Base-by-base conservation (phyloP, 495 filamentous ascomycete species). In the Neurospora tetrasperma region DNA sequence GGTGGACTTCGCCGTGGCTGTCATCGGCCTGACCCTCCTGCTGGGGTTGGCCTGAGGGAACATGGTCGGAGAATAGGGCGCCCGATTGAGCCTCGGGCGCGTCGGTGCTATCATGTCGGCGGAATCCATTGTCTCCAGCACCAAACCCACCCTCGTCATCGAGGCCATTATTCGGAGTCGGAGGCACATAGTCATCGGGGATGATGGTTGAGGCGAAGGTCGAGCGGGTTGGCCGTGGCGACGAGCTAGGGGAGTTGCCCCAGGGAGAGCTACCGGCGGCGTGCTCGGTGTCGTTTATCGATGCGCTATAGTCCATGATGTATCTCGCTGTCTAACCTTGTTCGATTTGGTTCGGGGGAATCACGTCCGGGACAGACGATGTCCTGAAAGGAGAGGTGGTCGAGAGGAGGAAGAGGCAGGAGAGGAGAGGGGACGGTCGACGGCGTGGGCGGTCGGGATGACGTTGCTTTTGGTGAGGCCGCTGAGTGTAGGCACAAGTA, bases 231-330 rank as follows among this genome's bases (percentile, higher is more conserved):
- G 87, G 86, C 77, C 89, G 88, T 46, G 93, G 93, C 46, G 92
- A 93, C 14, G 85, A 79, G 14, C 79, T 78, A 10, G 87, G 88
- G 4, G 89, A 89, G 6, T 88, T 89, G 31, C 88, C 90, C 94
- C 94, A 97, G 23, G 93, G 93, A 9, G 92, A 94, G 44, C 88
- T 79, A 39, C 88, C 93, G 27, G 83, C 85, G 12, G 89, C 87
- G 75, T 93, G 84, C 9, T 94, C 92, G 16, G 89, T 88, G 80
- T 96, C 93, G 76, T 88, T 82, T 77, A 91, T 89, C 38, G 93
- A 87, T 71, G 90, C 81, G 70, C 93, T 93, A 82, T 96, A 97
- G 82, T 97, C 94, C 94, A 97, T 97, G 69, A 70, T 79, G 69
- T 74, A 41, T 35, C 23, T 27, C 11, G 54, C 20, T 16, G 27